Conservation (phyloP, 1,284 basidiomycete genomes). For the Cutaneotrichosporon sp. region DNA sequence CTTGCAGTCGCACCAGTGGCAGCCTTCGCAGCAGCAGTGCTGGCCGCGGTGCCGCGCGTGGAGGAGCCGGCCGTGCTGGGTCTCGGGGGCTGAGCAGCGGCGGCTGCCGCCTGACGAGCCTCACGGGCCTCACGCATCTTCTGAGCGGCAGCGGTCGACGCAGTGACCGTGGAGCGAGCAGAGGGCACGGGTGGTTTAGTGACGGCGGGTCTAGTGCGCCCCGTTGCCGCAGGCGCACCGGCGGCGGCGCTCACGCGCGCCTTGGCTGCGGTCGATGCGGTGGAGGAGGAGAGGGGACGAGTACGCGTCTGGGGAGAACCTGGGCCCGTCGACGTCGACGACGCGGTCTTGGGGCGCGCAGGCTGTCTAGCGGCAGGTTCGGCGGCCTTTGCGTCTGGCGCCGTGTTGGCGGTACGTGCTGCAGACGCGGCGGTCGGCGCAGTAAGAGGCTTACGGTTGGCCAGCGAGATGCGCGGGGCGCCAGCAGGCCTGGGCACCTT, state of each 20-base stretch:
- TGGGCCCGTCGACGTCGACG: constrained; percentile 14
- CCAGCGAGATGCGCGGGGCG: constrained; percentile 14
- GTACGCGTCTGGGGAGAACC: constrained; percentile 9
- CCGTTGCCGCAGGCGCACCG: constrained; percentile 1
- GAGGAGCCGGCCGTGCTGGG: neutral
- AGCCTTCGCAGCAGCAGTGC: neutral
- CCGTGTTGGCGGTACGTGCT: constrained; percentile 9
- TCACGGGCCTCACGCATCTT: constrained; percentile 15
- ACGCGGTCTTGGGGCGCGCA: constrained; percentile 14
- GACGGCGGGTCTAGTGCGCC: constrained; percentile 4
- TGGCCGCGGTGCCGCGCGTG: neutral
- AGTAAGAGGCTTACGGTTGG: constrained; percentile 18
- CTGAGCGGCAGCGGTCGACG: constrained; percentile 9
- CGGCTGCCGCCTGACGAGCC: constrained; percentile 10
- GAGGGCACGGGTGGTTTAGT: constrained; percentile 1
- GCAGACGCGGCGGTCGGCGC: constrained; percentile 19
- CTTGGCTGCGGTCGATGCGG: constrained; percentile 4
- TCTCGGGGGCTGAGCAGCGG: constrained; percentile 6
- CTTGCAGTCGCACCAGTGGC: neutral
- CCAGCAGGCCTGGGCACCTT: neutral
- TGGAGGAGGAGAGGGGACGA: constrained; percentile 10
- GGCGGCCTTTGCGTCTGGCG: neutral
- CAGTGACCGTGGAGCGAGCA: neutral
- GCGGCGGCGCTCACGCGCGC: constrained; percentile 5
- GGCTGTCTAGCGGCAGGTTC: neutral